Conservation (phyloP, 192 early-diverging fungal species). For the Coemansia sp. region DNA sequence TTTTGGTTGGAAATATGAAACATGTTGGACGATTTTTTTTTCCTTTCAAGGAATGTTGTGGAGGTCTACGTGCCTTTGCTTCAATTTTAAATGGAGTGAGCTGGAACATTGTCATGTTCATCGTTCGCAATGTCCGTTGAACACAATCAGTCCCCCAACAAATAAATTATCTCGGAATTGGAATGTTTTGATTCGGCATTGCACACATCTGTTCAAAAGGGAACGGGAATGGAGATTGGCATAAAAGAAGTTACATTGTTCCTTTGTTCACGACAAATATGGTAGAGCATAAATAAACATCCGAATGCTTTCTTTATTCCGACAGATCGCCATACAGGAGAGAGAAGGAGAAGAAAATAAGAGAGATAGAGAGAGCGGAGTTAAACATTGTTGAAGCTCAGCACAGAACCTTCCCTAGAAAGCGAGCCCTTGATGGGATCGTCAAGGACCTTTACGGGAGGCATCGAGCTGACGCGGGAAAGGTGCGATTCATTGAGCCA, state of each 20-base stretch:
- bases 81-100: background rate
- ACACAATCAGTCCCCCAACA: background rate
- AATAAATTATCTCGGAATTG: background rate
- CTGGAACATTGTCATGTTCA: no score
- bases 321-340: background rate
- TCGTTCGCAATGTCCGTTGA: no score
- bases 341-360: background rate
- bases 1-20: background rate
- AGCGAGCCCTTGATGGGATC: slow-evolving; percentile 40
- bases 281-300: background rate
- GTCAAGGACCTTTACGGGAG: slow-evolving; percentile 18
- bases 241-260: background rate
- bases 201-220: background rate
- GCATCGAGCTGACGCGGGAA: slow-evolving; percentile 24
- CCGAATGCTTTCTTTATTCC: background rate
- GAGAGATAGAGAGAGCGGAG: background rate
- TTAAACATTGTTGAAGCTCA: slow-evolving; percentile 36
- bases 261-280: background rate
- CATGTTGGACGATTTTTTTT: background rate
- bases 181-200: background rate
- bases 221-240: background rate
- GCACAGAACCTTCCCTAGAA: slow-evolving; percentile 42
- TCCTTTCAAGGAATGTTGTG: background rate
- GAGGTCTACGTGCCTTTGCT: background rate
- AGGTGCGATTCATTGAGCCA: slow-evolving; percentile 45